These are phyloP conservation scores for Plasmodium malariae DNA, from an alignment of 169 alveolate genomes.

Conservation along the genomic window DNA sequence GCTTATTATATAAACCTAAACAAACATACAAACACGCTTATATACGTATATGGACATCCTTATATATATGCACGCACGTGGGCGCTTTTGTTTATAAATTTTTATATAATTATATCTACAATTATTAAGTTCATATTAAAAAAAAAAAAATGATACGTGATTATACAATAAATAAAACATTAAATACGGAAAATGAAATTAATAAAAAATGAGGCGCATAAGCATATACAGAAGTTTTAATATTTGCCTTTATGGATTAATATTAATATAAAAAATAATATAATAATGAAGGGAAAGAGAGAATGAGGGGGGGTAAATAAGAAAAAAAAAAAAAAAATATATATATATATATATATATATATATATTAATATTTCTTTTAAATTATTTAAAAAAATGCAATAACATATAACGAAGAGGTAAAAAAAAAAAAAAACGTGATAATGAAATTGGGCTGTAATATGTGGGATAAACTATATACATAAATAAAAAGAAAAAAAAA, in stretches of 20 bases:
- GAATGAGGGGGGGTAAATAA: not conserved
- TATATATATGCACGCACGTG: not conserved
- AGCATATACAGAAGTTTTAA: no score
- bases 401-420: no score
- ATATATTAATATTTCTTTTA: not conserved
- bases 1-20: constrained; percentile 4
- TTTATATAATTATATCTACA: no score
- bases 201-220: no score
- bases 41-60: constrained; percentile 1
- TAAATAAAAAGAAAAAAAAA: constrained; percentile 2
- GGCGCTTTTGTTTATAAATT: no score
- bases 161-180: no score
- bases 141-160: no score
- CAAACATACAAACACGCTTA: not conserved
- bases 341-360: not conserved
- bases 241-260: no score
- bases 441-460: not conserved
- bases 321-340: not conserved
- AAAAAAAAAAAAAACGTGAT: no score
- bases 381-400: not conserved
- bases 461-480: not conserved
- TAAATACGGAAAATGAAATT: no score
- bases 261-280: no score
- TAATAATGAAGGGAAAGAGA: no score
- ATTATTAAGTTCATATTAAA: constrained; percentile 20